phyloP scores from a whole-genome alignment of 495 filamentous ascomycete species.

The Aspergillus carlsbadensis region DNA sequence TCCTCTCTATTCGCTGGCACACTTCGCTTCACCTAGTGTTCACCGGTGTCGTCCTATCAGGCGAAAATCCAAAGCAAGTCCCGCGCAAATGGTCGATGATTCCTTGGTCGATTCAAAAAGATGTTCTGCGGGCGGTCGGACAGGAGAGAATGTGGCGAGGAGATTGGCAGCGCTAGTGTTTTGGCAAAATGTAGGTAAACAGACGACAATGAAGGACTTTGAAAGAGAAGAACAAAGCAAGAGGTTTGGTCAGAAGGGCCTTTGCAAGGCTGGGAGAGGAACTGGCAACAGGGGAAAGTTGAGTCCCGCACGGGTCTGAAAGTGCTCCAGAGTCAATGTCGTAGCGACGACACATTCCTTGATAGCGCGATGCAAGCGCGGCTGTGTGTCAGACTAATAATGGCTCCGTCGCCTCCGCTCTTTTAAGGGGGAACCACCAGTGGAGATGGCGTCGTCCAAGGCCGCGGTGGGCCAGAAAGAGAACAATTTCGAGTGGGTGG shows the following conservation, averaged over 20 bases:
- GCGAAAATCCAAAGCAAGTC: neutral
- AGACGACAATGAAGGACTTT: neutral
- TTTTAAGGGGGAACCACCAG: constrained; percentile 22
- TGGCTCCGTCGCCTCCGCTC: neutral
- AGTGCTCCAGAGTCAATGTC: constrained; percentile 24
- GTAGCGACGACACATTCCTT: constrained; percentile 27
- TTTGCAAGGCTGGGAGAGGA: neutral
- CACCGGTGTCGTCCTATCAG: neutral
- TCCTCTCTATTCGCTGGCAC: neutral
- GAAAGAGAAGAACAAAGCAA: constrained; percentile 5
- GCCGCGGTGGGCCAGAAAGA: constrained; percentile 5
- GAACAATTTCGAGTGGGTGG: constrained; percentile 18
- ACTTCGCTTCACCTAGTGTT: neutral
- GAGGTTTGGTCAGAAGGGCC: neutral
- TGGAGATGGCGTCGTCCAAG: constrained; percentile 27
- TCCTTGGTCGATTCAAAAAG: neutral
- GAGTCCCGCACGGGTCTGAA: constrained; percentile 22
- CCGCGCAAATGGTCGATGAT: constrained; percentile 2
- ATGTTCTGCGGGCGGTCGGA: constrained; percentile 10
- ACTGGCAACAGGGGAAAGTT: constrained; percentile 12
- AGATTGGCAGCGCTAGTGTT: constrained; percentile 11
- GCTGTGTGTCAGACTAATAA: constrained; percentile 31
- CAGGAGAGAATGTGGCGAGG: constrained; percentile 10
- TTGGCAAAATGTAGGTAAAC: neutral
- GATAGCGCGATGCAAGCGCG: constrained; percentile 32